These are phyloP conservation scores for Lepiota venenata DNA, from an alignment of 768 basidiomycete species.

Conservation along the genomic window DNA sequence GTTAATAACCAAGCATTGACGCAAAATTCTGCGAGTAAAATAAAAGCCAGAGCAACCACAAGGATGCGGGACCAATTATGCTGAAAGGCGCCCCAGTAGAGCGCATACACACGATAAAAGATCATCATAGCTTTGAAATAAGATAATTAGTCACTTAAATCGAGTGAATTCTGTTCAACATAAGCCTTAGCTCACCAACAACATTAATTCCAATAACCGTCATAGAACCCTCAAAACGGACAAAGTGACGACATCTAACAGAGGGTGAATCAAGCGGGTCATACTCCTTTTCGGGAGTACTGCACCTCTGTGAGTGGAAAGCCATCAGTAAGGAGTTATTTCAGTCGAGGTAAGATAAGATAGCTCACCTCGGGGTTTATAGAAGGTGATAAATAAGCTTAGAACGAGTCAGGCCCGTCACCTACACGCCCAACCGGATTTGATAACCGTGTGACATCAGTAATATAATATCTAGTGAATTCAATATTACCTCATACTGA, in stretches of 20 bases:
- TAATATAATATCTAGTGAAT: no score
- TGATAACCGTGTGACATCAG: no score
- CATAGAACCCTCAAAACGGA: conserved; percentile 45
- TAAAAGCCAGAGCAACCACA: conserved; percentile 18
- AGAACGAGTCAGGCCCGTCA: neutral
- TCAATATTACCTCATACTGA: no score
- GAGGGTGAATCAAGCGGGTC: neutral
- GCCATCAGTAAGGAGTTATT: neutral
- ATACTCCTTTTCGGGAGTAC: neutral
- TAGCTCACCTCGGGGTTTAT: conserved; percentile 34
- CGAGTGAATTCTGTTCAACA: neutral
- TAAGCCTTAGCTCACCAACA: conserved; percentile 27
- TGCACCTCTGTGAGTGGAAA: conserved; percentile 7
- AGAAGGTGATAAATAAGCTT: conserved; percentile 39
- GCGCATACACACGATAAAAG: conserved; percentile 43
- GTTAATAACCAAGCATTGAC: conserved; percentile 54
- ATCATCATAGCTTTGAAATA: conserved; percentile 43
- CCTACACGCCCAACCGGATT: no score
- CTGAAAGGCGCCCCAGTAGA: conserved; percentile 29
- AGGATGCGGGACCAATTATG: conserved; percentile 17
- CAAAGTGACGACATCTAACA: conserved; percentile 40
- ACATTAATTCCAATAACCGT: conserved; percentile 50
- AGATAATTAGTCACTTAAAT: neutral
- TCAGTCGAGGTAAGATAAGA: neutral
- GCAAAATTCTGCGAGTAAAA: conserved; percentile 40